Evolutionary conservation across 345 rosid species (phyloP), one percentile per base, ranked within the genome.

Genomic region (Linum lewisii): DNA sequence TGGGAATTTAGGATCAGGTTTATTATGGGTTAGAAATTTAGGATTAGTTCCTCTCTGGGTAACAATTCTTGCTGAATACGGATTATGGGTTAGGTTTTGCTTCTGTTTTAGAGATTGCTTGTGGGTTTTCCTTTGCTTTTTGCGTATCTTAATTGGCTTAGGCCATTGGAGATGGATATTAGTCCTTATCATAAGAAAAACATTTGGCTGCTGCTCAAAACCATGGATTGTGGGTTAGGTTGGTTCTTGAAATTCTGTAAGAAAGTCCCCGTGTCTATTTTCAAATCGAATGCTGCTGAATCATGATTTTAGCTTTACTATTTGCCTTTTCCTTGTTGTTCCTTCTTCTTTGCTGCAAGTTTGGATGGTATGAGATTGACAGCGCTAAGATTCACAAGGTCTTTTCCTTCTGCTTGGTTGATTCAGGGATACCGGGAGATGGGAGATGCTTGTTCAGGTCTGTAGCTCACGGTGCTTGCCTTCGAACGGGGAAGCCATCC

Each of bases 391-490:
- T 53, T 23, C 22, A 51, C 26, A 51, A 22, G 23, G 5, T 6
- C 42, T 20, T 60, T 21, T 24, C 19, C 37, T 2, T 18, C 21
- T 49, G 51, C 63, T 57, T 51, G 62, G 21, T 45, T 26, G 63
- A 67, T 51, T 24, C 69, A 82, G 91, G 82, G 38, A 74, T 85
- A 60, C 73, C 84, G 1, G 87, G 91, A 52, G 91, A 82, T 64
- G 87, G 87, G 24, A 82, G 91, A 63, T 85, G 91, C 64, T 69
- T 85, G 77, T 85, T 85, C 53, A 81, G 87, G 58, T 85, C 91
- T 0, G 84, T 82, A 55, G 73, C 77, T 23, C 85, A 78, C 34
- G 91, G 87, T 7, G 80, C 73, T 38, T 75, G 73, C 66, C 72
- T 77, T 56, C 66, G 80, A 69, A 54, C 62, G 22, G 87, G 91